Evolutionary conservation across 352 stramenopile species (phyloP), one percentile per base, ranked within the genome.

Genomic region (Phytopythium cucurbitacearum): DNA sequence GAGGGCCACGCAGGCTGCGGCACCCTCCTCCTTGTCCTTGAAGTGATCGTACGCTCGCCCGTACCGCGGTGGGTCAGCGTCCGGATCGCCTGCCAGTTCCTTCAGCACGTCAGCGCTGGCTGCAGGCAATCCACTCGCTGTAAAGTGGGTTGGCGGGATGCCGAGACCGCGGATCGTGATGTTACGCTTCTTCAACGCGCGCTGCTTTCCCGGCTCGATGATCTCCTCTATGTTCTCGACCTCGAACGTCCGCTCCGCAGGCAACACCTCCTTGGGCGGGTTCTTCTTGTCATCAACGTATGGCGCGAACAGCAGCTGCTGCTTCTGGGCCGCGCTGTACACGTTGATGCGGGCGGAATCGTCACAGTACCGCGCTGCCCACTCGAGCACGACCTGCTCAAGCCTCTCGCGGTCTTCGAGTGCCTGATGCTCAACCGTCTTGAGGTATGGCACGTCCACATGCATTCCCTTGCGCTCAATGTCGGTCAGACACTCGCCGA

Each of bases 401-500:
- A 94, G 66, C 13, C 80, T 56, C 13, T 76, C 69, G 47, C 93
- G 83, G 64, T 99, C 96, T 52, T 91, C 72, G 48, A 94, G 60
- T 5, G 97, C 97, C 61, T 94, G 67, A 10, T 80, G 67, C 64
- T 99, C 94, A 1, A 98, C 91, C 8, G 80, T 64, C 1, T 82
- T 80, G 2, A 99, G 80, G 69, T 99, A 98, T 33, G 85, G 76
- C 9, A 79, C 40, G 66, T 95, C 76, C 45, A 98, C 85, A 53
- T 94, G 73, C 69, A 98, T 96, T 12, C 92, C 92, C 42, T 93
- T 91, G 51, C 94, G 76, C 75, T 99, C 97, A 65, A 99, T 99
- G 67, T 99, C 96, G 5, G 97, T 99, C 4, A 99, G 79, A 32
- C 98, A 92, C 60, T 99, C 86, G 28, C 95, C 97, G 67, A 99